Evolutionary conservation across 1,139 yeast genomes (phyloP).

Genomic region (Lizanozyma gosingica): DNA sequence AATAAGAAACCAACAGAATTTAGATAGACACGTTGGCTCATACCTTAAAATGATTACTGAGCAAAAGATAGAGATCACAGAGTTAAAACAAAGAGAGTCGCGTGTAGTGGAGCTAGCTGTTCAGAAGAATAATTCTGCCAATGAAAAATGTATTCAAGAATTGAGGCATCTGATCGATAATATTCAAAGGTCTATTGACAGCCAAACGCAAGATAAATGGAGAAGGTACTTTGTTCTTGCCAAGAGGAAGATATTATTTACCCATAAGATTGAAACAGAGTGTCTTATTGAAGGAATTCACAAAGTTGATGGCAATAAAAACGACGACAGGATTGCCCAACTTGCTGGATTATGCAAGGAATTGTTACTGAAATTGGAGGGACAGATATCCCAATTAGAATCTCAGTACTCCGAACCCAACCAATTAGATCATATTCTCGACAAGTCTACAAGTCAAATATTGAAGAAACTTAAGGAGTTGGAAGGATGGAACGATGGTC

Average conservation of each 20-base stretch:
- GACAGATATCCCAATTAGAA: constrained; percentile 45
- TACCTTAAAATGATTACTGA: constrained; percentile 81
- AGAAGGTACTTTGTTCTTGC: constrained; percentile 44
- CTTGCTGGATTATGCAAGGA: constrained; percentile 5
- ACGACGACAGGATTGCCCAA: constrained; percentile 2
- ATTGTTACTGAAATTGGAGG: constrained; percentile 14
- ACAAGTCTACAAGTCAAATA: constrained; percentile 33
- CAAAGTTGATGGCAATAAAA: constrained; percentile 6
- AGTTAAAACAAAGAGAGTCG: constrained; percentile 48
- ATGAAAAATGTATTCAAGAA: constrained; percentile 26
- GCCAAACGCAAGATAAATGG: constrained; percentile 36
- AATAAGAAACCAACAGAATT: constrained; percentile 62
- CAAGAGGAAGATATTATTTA: constrained; percentile 44
- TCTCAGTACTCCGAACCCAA: constrained; percentile 35
- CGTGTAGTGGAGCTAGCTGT: constrained; percentile 28
- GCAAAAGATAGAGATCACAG: constrained; percentile 71
- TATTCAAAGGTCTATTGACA: constrained; percentile 28
- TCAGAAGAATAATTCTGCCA: constrained; percentile 18
- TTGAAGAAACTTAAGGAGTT: constrained; percentile 37
- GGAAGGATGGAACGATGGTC: constrained; percentile 46
- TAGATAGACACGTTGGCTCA: constrained; percentile 82
- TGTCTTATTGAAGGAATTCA: constrained; percentile 14
- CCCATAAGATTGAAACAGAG: constrained; percentile 33
- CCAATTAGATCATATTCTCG: constrained; percentile 43
- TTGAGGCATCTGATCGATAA: constrained; percentile 33